Base-by-base conservation (phyloP, 768 basidiomycete genomes). In the Hygrophorus pudorinus region DNA sequence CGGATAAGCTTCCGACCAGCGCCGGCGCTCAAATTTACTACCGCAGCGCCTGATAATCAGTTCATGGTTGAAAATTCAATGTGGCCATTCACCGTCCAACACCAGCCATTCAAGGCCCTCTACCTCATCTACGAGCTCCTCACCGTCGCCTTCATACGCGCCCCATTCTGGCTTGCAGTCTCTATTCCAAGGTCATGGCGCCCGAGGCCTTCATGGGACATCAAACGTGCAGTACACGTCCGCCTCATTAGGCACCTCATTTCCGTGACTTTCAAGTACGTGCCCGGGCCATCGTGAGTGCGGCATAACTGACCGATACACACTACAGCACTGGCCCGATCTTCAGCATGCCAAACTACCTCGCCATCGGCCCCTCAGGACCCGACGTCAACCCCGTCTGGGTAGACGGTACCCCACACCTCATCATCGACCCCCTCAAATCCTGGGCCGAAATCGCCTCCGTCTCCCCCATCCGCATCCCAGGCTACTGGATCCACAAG, bases 401-500 rank as follows among this genome's bases (percentile, higher is more conserved):
- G 75, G 61, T 76, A 14, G 61, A 65, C 8, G 59, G 66, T 9
- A 63, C 59, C 16, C 64, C 67, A 8, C 54, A 71, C 13, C 60
- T 72, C 18, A 50, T 79, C 11, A 62, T 60, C 0, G 75, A 70
- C 10, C 63, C 69, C 32, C 57, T 79, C 43, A 55, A 64, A 38
- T 49, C 49, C 7, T 73, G 63, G 64, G 70, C 68, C 16, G 50
- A 56, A 1, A 56, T 58, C 16, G 63, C 73, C 10, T 54, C 59
- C 4, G 68, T 76, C 16, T 45, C 59, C 3, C 60, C 72, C 0
- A 56, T 65, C 36, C 64, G 64, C 29, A 64, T 80, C 31, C 73
- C 78, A 11, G 78, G 75, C 5, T 81, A 79, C 52, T 78, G 76
- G 76, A 58, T 66, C 16, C 66, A 72, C 56, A 72, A 70, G 53